Evolutionary conservation across 169 alveolate genomes (phyloP).

Genomic region (Eimeria brunetti): DNA sequence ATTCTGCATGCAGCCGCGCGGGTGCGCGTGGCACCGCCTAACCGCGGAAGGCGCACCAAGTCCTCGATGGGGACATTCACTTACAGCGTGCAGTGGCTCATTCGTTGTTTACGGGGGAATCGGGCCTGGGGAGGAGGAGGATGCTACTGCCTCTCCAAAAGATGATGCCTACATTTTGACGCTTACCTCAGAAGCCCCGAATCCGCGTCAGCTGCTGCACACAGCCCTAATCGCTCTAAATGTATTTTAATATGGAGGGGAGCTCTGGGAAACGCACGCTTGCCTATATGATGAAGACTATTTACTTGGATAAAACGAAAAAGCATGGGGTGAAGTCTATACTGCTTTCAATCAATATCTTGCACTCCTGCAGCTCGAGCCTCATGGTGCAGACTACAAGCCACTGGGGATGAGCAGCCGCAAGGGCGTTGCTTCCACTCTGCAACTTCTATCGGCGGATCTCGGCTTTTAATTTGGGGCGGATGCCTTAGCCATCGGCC

Average conservation of each 20-base stretch:
- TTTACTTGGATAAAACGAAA: neutral
- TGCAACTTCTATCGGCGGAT: slow-evolving; percentile 53
- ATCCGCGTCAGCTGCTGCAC: slow-evolving; percentile 56
- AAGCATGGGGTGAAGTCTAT: neutral
- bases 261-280: neutral
- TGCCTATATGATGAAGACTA: neutral
- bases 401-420: neutral
- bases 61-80: slow-evolving; percentile 72
- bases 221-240: neutral
- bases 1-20: slow-evolving; percentile 67
- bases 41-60: slow-evolving; percentile 64
- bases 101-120: slow-evolving; percentile 59
- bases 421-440: slow-evolving; percentile 65
- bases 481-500: slow-evolving; percentile 65
- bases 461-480: slow-evolving; percentile 58
- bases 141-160: slow-evolving; percentile 13
- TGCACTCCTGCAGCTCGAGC: slow-evolving; percentile 53
- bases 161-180: slow-evolving; percentile 54
- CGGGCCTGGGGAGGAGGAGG: slow-evolving; percentile 61
- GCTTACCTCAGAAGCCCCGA: slow-evolving; percentile 51
- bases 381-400: slow-evolving; percentile 39
- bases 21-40: slow-evolving; percentile 73
- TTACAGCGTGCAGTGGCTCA: slow-evolving; percentile 27
- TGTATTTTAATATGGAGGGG: too few relatives aligned
- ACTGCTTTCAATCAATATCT: neutral